Conservation (phyloP, 2,329 filamentous ascomycete species). For the Neopestalotiopsis clavispora region DNA sequence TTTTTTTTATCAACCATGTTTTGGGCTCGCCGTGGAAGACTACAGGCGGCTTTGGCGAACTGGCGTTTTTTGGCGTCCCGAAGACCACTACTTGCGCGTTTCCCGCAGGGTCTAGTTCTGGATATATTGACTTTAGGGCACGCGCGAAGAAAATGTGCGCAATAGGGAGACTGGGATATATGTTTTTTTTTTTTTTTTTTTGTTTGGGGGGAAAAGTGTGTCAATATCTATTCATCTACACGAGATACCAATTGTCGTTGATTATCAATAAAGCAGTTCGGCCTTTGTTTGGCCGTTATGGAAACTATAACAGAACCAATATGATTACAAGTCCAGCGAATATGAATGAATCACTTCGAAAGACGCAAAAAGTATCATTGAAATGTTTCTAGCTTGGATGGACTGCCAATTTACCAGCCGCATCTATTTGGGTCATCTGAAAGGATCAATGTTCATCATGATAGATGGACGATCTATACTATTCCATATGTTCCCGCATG, state of each 20-base stretch:
- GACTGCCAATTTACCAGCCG: too few species aligned
- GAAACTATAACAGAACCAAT: background rate
- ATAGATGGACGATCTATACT: too few species aligned
- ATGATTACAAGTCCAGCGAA: background rate
- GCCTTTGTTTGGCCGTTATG: background rate
- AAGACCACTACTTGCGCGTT: background rate
- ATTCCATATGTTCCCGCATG: too few species aligned
- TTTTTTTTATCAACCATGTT: background rate
- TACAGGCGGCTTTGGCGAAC: background rate
- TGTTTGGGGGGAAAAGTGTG: background rate
- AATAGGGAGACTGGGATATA: background rate
- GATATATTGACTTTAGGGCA: background rate
- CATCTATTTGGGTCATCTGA: too few species aligned
- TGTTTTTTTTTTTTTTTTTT: background rate
- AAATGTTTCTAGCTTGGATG: background rate
- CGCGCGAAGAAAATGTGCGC: background rate
- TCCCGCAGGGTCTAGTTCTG: background rate
- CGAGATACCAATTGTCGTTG: background rate
- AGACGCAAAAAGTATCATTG: background rate
- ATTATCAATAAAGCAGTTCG: background rate
- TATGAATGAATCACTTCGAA: background rate
- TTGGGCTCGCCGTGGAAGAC: background rate
- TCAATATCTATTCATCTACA: background rate
- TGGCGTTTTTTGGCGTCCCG: background rate
- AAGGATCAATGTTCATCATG: too few species aligned